Evolutionary conservation across 1,284 basidiomycete species (phyloP), one percentile per base, ranked within the genome.

Genomic region (Cronartium quercuum): DNA sequence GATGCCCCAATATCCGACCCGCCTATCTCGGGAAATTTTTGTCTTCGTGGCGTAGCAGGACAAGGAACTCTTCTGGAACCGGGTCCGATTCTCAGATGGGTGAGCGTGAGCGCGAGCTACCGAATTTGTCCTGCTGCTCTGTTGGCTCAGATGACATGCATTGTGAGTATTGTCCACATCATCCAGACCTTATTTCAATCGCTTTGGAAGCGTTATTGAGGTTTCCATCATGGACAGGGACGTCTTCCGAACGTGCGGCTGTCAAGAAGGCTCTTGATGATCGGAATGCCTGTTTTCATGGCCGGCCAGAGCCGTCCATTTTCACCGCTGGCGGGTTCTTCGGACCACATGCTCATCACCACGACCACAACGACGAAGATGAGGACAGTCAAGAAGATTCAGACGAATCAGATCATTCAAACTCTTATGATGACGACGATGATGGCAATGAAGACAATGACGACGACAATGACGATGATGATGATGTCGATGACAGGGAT

Each of bases 41-140:
- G n/a, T 15, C 66, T 18, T 55, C 47, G 29, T 55, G 44, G 66
- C 29, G 29, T 29, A 29, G 29, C 29, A 29, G 29, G 29, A 29
- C 29, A 29, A 29, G 1, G 29, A 29, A 29, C 29, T n/a, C 66
- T 12, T 37, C 37, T 12, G 47, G 18, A 24, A 51, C 21, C 21
- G 37, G 55, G 4, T 6, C 42, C 6, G 37, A 66, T 24, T 37
- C 34, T 10, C 41, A 35, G 41, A 51, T 37, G 13, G 41, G 66
- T 37, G 29, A 29, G 29, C 29, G 29, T 2, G 29, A 29, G 29
- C 41, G 42, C 10, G 58, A 15, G 38, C 35, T 67, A 67, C 66
- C 66, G 37, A 44, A 67, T 47, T 24, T 67, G 13, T 55, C 37
- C n/a, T 67, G 66, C 58, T 67, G 66, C 66, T 67, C 66, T n/a